phyloP scores from a whole-genome alignment of 2,329 filamentous ascomycete genomes.

The Arthrocladium fulminans region DNA sequence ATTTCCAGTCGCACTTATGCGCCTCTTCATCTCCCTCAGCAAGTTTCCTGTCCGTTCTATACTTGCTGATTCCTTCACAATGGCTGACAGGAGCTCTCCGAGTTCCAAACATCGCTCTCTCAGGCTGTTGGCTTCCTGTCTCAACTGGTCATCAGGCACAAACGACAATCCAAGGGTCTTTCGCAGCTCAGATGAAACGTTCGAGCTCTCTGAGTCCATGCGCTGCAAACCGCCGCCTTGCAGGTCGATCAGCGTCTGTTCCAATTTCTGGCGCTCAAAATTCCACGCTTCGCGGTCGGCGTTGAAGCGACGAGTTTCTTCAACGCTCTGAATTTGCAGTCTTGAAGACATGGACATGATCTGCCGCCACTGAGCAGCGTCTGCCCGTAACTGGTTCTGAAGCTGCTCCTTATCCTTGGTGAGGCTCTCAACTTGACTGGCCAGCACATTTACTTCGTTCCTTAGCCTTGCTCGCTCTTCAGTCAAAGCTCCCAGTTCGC shows the following conservation, averaged over 20 bases:
- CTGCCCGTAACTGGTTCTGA: slow-evolving; percentile 33
- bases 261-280: slow-evolving; percentile 30
- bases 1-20: not conserved
- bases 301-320: slow-evolving; percentile 36
- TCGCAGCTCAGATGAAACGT: not conserved
- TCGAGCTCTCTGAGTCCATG: slow-evolving; percentile 5
- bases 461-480: slow-evolving; percentile 44
- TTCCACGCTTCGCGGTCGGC: slow-evolving; percentile 30
- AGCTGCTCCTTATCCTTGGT: slow-evolving; percentile 41
- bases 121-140: slow-evolving; percentile 19
- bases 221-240: slow-evolving; percentile 20
- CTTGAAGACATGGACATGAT: slow-evolving; percentile 44
- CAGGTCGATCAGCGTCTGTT: slow-evolving; percentile 29
- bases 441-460: slow-evolving; percentile 39
- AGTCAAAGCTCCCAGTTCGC: slow-evolving; percentile 44
- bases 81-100: slow-evolving; percentile 9
- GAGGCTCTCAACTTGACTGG: slow-evolving; percentile 42
- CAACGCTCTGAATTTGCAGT: slow-evolving; percentile 36
- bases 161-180: slow-evolving; percentile 4
- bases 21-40: not conserved
- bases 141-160: slow-evolving; percentile 19
- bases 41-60: not conserved
- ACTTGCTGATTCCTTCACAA: slow-evolving; percentile 1
- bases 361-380: slow-evolving; percentile 42
- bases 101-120: slow-evolving; percentile 17